Evolutionary conservation across 768 basidiomycete genomes (phyloP).

Genomic region (Mycena albidolilacea): DNA sequence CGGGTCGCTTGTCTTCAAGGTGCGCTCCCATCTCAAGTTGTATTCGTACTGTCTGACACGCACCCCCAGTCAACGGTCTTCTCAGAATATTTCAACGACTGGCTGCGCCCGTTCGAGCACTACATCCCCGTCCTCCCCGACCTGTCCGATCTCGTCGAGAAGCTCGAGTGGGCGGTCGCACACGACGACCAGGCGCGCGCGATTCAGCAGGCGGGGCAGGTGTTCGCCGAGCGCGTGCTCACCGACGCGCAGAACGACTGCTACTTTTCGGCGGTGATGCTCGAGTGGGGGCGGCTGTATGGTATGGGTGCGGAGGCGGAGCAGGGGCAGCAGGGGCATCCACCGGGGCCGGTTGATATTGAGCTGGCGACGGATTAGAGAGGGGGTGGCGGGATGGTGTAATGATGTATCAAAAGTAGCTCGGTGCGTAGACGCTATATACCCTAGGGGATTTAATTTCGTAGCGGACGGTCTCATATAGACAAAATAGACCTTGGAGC

Average conservation of each 20-base stretch:
- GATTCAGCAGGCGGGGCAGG: slow-evolving; percentile 36
- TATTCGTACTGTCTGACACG: not conserved
- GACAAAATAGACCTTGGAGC: no score
- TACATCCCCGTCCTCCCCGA: slow-evolving; percentile 35
- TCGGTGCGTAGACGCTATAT: not conserved
- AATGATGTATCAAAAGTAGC: slow-evolving; percentile 5
- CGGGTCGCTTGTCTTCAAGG: slow-evolving; percentile 39
- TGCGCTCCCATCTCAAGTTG: not conserved
- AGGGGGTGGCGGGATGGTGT: not conserved
- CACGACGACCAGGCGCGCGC: slow-evolving; percentile 32
- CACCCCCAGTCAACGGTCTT: slow-evolving; percentile 27
- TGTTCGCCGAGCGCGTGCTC: slow-evolving; percentile 31
- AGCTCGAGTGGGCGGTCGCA: slow-evolving; percentile 31
- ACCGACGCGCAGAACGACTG: slow-evolving; percentile 37
- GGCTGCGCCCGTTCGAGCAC: slow-evolving; percentile 37
- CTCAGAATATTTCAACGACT: slow-evolving; percentile 37
- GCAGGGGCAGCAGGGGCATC: not conserved
- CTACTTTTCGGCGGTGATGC: slow-evolving; percentile 30
- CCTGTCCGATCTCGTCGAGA: slow-evolving; percentile 38
- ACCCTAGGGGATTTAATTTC: not conserved
- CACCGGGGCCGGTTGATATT: not conserved
- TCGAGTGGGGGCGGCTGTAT: slow-evolving; percentile 34
- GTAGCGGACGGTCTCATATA: no score
- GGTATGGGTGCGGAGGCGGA: not conserved
- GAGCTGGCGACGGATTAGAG: slow-evolving; percentile 10